phyloP scores from a whole-genome alignment of 257 asterid species.

The Nicotiana tomentosiformis region DNA sequence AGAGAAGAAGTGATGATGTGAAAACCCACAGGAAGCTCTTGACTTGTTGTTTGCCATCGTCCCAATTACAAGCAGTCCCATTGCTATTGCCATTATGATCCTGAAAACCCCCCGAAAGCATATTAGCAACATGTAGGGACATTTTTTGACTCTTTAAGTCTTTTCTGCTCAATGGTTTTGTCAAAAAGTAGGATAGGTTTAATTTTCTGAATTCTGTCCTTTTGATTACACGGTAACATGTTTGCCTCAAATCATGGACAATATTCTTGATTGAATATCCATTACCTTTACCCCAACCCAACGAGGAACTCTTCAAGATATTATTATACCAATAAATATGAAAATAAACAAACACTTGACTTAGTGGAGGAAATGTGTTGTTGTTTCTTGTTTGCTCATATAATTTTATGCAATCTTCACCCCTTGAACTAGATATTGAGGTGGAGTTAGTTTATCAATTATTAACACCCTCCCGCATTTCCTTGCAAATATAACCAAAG shows the following conservation, averaged over 20 bases:
- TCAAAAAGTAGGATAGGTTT: not conserved
- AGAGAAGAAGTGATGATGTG: constrained; percentile 64
- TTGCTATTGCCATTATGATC: constrained; percentile 59
- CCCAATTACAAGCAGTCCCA: constrained; percentile 63
- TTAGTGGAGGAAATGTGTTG: too few species aligned
- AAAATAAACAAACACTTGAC: too few species aligned
- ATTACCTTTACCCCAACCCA: not conserved
- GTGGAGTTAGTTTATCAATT: too few species aligned
- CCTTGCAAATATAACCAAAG: too few species aligned
- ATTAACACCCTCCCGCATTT: too few species aligned
- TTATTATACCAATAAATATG: too few species aligned
- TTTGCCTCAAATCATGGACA: not conserved
- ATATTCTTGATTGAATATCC: not conserved
- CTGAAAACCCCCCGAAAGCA: constrained; percentile 21
- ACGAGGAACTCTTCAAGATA: too few species aligned
- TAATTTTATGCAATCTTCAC: too few species aligned
- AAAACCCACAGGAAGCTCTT: constrained; percentile 69
- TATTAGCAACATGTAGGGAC: not conserved
- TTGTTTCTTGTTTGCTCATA: too few species aligned
- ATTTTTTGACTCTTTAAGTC: not conserved
- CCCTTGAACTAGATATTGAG: too few species aligned
- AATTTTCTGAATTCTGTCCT: not conserved
- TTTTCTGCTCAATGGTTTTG: not conserved
- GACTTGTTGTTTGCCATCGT: constrained; percentile 62
- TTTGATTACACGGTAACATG: not conserved